Percentiles rank a stretch among this genome's conserved stretches.
Evolutionary conservation across 2,329 filamentous ascomycete species (phyloP).

Genomic region (Talaromyces rugulosus): DNA sequence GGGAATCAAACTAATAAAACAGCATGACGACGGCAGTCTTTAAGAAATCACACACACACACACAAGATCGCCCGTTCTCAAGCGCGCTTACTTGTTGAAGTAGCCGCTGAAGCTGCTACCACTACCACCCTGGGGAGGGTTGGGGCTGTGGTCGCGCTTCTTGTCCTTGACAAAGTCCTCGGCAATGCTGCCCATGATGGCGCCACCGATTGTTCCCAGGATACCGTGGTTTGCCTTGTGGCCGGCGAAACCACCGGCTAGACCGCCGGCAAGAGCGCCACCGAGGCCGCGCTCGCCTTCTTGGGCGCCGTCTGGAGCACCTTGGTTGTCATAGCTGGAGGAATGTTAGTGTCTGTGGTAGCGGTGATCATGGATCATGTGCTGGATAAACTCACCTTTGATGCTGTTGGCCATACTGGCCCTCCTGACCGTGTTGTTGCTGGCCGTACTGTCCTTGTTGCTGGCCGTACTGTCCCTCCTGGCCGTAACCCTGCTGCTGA

Average conservation of each 20-base stretch:
- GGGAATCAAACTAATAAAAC: not conserved
- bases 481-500: slow-evolving; percentile 12
- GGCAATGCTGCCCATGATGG: slow-evolving; percentile 42
- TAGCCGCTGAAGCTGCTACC: slow-evolving; percentile 31
- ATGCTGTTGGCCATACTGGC: slow-evolving; percentile 10
- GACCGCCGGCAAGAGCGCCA: slow-evolving; percentile 44
- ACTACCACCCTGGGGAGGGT: slow-evolving; percentile 20
- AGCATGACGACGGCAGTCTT: not conserved
- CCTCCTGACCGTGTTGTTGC: slow-evolving; percentile 19
- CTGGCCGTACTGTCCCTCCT: slow-evolving; percentile 20
- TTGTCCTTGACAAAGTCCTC: slow-evolving; percentile 45
- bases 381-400: slow-evolving; percentile 4
- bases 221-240: slow-evolving; percentile 47
- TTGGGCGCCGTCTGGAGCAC: slow-evolving; percentile 34
- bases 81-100: slow-evolving; percentile 30
- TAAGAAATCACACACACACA: not conserved
- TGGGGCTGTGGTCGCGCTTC: slow-evolving; percentile 25
- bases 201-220: slow-evolving; percentile 45
- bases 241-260: slow-evolving; percentile 43
- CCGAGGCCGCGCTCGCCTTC: slow-evolving; percentile 45
- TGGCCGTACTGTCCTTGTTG: slow-evolving; percentile 13
- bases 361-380: slow-evolving; percentile 14
- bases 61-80: not conserved
- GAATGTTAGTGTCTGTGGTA: slow-evolving; percentile 17
- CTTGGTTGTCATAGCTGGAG: slow-evolving; percentile 15